Base-by-base conservation (phyloP, 2,329 filamentous ascomycete species). In the Ampelomyces quisqualis region DNA sequence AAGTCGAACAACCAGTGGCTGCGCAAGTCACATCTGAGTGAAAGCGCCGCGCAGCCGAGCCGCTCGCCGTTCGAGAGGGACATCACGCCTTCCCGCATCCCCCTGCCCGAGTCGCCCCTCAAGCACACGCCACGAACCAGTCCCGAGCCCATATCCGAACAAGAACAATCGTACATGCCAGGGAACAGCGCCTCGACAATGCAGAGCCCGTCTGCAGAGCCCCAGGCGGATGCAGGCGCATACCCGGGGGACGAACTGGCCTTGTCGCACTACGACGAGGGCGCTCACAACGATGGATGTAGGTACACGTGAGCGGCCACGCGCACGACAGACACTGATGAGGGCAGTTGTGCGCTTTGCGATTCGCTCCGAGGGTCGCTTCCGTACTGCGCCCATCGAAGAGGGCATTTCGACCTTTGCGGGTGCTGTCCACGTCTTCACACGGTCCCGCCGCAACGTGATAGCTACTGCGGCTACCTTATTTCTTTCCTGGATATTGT, bases 341-440 rank as follows among this genome's bases (percentile, higher is more conserved):
- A 40, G 38, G 38, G 47, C 67, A 93, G 89, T 91, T 70, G 88
- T 95, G 58, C 87, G 90, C 51, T 90, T 96, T 69, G 86, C 88
- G 36, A 78, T 95, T 47, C 83, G 87, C 57, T 87, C 90, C 47
- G 90, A 95, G 73, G 86, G 94, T 20, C 87, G 91, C 60, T 90
- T 95, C 62, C 82, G 86, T 40, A 88, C 85, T 32, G 88, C 91
- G 60, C 88, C 88, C 10, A 86, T 95, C 55, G 88, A 94, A 60
- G 78, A 85, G 13, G 77, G 80, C 30, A 76, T 90, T 53, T 77
- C 74, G 38, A 84, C 82, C 45, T 54, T 89, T 44, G 81, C 80
- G 51, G 74, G 71, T 45, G 79, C 76, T 46, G 76, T 86, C 50
- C 72, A 77, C 40, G 68, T 75, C 37, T 70, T 86, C 32, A 89